Conservation (phyloP, 1,139 yeast species). For the Suhomyces coccinellae region DNA sequence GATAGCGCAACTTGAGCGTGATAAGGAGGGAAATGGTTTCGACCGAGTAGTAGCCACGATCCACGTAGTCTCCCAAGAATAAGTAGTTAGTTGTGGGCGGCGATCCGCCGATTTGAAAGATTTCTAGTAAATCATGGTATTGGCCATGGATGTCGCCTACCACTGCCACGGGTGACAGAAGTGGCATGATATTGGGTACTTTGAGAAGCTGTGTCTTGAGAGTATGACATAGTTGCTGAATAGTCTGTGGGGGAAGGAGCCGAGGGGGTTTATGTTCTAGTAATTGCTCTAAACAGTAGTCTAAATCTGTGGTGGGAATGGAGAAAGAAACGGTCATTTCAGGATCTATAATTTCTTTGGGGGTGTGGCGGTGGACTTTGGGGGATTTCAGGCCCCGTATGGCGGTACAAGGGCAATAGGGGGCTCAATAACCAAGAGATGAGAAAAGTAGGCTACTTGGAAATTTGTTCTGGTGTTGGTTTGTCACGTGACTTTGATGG, state of each 20-base stretch:
- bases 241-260: slow-evolving; percentile 41
- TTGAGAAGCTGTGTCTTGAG: slow-evolving; percentile 40
- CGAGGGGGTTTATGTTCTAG: slow-evolving; percentile 47
- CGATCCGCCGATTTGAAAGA: slow-evolving; percentile 88
- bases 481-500: too few species aligned
- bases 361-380: neutral
- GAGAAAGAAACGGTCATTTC: slow-evolving; percentile 37
- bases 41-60: slow-evolving; percentile 82
- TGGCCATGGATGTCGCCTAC: slow-evolving; percentile 99
- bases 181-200: slow-evolving; percentile 72
- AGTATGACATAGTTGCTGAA: slow-evolving; percentile 45
- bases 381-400: neutral
- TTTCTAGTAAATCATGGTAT: slow-evolving; percentile 88
- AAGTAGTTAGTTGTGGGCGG: slow-evolving; percentile 93
- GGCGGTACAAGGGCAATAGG: neutral
- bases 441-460: too few species aligned
- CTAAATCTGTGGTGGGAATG: slow-evolving; percentile 41
- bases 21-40: slow-evolving; percentile 86
- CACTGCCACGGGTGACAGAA: slow-evolving; percentile 88
- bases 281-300: slow-evolving; percentile 47
- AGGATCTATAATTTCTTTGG: neutral
- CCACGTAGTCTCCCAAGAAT: slow-evolving; percentile 93
- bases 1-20: slow-evolving; percentile 84
- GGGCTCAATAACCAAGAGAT: too few species aligned
- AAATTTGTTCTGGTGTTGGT: too few species aligned